These are phyloP conservation scores for Termitomyces sp. DNA, from an alignment of 768 basidiomycete genomes.

Conservation along the genomic window DNA sequence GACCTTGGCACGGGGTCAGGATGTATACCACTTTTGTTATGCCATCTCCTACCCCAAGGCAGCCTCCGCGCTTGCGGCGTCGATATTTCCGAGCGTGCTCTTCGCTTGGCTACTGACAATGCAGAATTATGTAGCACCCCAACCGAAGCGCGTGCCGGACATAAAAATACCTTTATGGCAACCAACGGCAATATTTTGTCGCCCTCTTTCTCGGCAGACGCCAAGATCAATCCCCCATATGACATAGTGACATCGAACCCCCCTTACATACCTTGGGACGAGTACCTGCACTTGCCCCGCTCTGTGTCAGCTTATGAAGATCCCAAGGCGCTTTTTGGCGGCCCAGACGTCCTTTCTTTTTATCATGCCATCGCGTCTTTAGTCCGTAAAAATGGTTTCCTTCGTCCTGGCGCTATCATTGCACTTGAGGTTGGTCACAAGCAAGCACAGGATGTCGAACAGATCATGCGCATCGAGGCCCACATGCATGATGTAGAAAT, in stretches of 20 bases:
- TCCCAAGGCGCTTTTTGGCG: slow-evolving; percentile 76
- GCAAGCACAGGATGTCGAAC: slow-evolving; percentile 62
- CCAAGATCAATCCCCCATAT: slow-evolving; percentile 45
- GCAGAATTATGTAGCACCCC: slow-evolving; percentile 38
- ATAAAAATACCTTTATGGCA: slow-evolving; percentile 36
- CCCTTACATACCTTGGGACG: slow-evolving; percentile 73
- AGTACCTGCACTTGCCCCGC: slow-evolving; percentile 59
- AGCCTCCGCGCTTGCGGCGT: slow-evolving; percentile 56
- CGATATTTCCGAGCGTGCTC: slow-evolving; percentile 64
- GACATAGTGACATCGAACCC: slow-evolving; percentile 84
- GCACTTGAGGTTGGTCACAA: slow-evolving; percentile 78
- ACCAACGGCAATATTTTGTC: slow-evolving; percentile 40
- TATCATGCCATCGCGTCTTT: slow-evolving; percentile 69
- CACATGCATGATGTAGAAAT: slow-evolving; percentile 50
- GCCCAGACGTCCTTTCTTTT: slow-evolving; percentile 56
- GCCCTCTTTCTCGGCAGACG: slow-evolving; percentile 35
- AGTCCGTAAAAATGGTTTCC: slow-evolving; percentile 45
- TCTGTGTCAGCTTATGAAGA: slow-evolving; percentile 82
- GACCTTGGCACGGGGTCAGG: slow-evolving; percentile 95
- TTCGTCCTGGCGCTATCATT: slow-evolving; percentile 50
- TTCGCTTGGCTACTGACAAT: slow-evolving; percentile 47
- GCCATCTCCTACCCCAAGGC: slow-evolving; percentile 56
- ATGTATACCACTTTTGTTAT: slow-evolving; percentile 86
- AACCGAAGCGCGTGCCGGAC: slow-evolving; percentile 15
- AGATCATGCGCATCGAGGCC: slow-evolving; percentile 49